These are phyloP conservation scores for Helotiales sp. DNA, from an alignment of 2,329 filamentous ascomycete genomes.

Conservation along the genomic window DNA sequence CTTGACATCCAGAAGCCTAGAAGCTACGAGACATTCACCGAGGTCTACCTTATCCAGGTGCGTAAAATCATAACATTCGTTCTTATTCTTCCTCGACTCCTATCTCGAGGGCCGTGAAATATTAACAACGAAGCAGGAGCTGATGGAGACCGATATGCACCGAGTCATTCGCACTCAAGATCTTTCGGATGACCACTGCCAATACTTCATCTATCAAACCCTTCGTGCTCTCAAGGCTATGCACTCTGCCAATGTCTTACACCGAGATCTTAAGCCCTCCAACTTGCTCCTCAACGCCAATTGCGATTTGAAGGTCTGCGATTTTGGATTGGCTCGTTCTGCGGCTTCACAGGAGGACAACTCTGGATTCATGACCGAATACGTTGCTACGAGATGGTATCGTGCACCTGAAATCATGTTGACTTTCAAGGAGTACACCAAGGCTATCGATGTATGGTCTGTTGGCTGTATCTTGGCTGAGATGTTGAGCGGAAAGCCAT, in stretches of 20 bases:
- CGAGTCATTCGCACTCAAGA: constrained; percentile 98
- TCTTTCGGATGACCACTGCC: constrained; percentile 97
- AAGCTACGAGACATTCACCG: constrained; percentile 93
- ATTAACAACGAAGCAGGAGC: constrained; percentile 58
- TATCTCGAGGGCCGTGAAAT: background rate
- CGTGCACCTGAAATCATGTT: constrained; percentile 99
- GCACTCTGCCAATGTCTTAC: constrained; percentile 98
- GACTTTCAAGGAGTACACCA: constrained; percentile 99
- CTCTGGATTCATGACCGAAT: constrained; percentile 99
- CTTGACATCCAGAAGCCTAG: constrained; percentile 98
- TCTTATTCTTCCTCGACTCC: background rate
- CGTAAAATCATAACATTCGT: constrained; percentile 20
- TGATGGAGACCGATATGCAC: constrained; percentile 99
- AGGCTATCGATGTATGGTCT: constrained; percentile 99
- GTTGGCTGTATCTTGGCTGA: constrained; percentile 97
- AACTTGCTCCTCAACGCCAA: constrained; percentile 97
- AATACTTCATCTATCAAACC: constrained; percentile 99
- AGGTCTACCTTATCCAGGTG: constrained; percentile 98
- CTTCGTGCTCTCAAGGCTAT: constrained; percentile 96
- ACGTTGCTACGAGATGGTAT: constrained; percentile 98
- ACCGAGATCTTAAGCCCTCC: constrained; percentile 95
- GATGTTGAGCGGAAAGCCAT: constrained; percentile 97
- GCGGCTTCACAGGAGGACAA: constrained; percentile 98
- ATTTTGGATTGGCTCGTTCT: constrained; percentile 93
- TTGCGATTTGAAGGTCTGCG: constrained; percentile 98